Evolutionary conservation across 2,329 filamentous ascomycete genomes (phyloP), one percentile per base, ranked within the genome.

Genomic region (Ceratocystis papillata): DNA sequence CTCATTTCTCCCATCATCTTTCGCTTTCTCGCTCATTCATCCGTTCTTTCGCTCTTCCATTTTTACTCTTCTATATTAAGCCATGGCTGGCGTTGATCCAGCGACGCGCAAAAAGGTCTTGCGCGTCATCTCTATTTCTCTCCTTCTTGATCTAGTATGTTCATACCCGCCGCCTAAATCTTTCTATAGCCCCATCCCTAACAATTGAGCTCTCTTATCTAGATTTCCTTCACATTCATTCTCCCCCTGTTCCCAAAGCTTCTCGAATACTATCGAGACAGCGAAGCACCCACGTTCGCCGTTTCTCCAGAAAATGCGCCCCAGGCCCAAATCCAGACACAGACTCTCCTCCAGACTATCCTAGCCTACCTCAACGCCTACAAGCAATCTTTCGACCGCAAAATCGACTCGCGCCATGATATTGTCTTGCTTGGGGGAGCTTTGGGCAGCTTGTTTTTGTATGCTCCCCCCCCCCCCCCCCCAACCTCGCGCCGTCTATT

Each of bases 141-240:
- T 97, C 50, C 81, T 97, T 17, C 81, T 97, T 12, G 93, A 97
- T 75, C 77, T 97, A 77, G 93, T 96, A 82, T 70, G 83, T 53
- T 41, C 63, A 4, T 4, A 1, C 1, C 7, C 48, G 20, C 8
- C 45, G 4, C 37, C 37, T 12, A 10, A 15, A 15, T 41, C n/a
- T 2, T 17, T 37, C 22, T 41, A 8, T 7, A 28, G 17, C 28
- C 22, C 22, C 4, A 12, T 44, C 62, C 7, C 65, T 70, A 57
- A 67, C 65, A 57, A 59, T 37, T 12, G 5, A 17, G 15, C 28
- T 12, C 53, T 67, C 62, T 22, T 45, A 7, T 22, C 41, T 69
- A 96, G 93, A 90, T 97, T 72, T 96, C 93, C 66, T 99, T 99
- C 76, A 99, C 94, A 37, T 96, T 99, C 74, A 97, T 97, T 74